A percentile compares a stretch with the other conserved stretches of the same genome.
phyloP scores from a whole-genome alignment of 495 filamentous ascomycete species.

The Talaromyces trachyspermus region DNA sequence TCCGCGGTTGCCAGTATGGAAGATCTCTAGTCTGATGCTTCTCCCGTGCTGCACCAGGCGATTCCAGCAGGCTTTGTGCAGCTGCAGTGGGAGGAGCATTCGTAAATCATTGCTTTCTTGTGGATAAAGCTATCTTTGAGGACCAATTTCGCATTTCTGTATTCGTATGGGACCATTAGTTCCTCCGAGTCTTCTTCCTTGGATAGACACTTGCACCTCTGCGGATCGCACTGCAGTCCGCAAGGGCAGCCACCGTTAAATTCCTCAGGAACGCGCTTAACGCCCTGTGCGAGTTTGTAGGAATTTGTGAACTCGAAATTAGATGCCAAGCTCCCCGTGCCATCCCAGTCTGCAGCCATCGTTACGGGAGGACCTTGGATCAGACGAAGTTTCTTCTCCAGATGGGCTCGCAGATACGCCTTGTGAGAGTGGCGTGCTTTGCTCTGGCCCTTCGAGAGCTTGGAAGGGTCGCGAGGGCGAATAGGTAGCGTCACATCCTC shows the following conservation, averaged over 20 bases:
- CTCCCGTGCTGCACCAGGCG: conserved; percentile 75
- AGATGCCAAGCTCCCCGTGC: conserved; percentile 16
- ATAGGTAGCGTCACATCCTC: not conserved
- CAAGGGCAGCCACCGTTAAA: conserved; percentile 40
- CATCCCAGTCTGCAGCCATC: conserved; percentile 9
- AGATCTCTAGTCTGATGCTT: conserved; percentile 69
- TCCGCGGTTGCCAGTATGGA: conserved; percentile 67
- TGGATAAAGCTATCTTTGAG: conserved; percentile 23
- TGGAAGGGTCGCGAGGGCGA: not conserved
- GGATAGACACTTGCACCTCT: conserved; percentile 29
- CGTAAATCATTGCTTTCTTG: conserved; percentile 54
- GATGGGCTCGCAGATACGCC: conserved; percentile 8
- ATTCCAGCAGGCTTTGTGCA: conserved; percentile 68
- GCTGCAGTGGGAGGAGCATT: conserved; percentile 69
- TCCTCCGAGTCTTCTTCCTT: conserved; percentile 30
- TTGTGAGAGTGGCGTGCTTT: not conserved
- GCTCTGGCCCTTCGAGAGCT: not conserved
- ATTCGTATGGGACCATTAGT: conserved; percentile 30
- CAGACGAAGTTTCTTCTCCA: conserved; percentile 18
- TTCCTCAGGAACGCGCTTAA: conserved; percentile 20
- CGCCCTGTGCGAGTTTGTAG: conserved; percentile 30
- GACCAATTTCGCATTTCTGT: conserved; percentile 15
- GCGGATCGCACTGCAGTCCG: conserved; percentile 21
- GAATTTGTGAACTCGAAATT: conserved; percentile 40
- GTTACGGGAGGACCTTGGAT: conserved; percentile 25